Base-by-base conservation (phyloP, 2,329 filamentous ascomycete genomes). In the Botrytis paeoniae region DNA sequence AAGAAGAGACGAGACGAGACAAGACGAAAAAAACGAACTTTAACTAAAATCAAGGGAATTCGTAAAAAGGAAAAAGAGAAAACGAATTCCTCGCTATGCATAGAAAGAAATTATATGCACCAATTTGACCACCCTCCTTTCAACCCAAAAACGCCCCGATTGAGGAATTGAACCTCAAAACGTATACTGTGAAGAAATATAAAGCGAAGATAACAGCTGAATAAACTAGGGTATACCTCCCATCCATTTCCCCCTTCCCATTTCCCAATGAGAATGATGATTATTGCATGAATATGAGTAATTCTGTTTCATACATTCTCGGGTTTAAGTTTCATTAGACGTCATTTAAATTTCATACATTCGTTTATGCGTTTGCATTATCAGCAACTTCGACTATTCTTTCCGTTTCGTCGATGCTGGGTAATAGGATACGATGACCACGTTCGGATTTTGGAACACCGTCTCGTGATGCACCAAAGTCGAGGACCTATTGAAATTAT, bases 401-500 rank as follows among this genome's bases (percentile, higher is more conserved):
- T 45, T 70, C 71, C 32, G 75, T 74, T 60, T 78, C 76, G 48
- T 75, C 69, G 39, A 62, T 69, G 35, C 75, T 74, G 63, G 74
- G 73, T 6, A 80, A 74, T n/a, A 92, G 82, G 72, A 95, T 94
- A 64, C 95, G 91, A 77, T 89, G 90, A 61, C 95, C 95, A 62
- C 95, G 89, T 78, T 95, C 89, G 76, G 92, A 90, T 25, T 89
- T 87, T 4, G 93, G 89, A 74, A 94, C 89, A 70, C 95, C 95
- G 80, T 99, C 96, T 77, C 96, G 92, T 65, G 93, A 91, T 76
- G 96, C 96, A 74, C 96, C 96, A 83, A 98, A 99, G 83, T 99
- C 96, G 74, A 99, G 91, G 77, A 99, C 95, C 96, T 98, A 77
- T 16, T 75, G 60, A 45, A 51, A 62, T 86, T 81, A 85, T 82